phyloP scores from a whole-genome alignment of 345 rosid genomes.

The Eucalyptus cloeziana region DNA sequence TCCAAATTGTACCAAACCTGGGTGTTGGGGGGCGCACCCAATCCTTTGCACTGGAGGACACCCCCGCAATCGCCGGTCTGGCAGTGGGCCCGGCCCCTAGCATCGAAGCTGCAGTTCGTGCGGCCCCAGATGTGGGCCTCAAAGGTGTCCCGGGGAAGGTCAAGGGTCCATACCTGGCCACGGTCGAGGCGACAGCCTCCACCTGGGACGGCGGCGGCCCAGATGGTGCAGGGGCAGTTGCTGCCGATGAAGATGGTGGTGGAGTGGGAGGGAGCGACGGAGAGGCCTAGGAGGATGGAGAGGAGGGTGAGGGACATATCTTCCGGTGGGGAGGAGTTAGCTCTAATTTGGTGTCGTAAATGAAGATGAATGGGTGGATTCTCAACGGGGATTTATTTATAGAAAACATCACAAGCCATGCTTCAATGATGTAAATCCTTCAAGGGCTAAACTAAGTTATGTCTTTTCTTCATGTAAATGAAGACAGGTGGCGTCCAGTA shows the following conservation, averaged over 20 bases:
- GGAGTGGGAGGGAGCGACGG: neutral
- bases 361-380: no score
- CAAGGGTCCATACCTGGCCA: neutral
- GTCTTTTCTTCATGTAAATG: no score
- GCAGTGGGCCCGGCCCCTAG: neutral
- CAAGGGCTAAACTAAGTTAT: no score
- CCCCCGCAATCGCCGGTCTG: rapidly evolving
- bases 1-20: neutral
- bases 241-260: rapidly evolving
- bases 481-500: no score
- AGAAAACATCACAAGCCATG: no score
- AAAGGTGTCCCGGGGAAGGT: rapidly evolving
- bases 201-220: rapidly evolving
- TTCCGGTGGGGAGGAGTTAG: no score
- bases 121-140: rapidly evolving
- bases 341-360: no score
- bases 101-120: neutral
- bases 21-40: neutral
- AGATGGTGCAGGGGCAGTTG: neutral
- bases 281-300: neutral
- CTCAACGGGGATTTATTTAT: no score
- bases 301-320: neutral
- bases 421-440: no score
- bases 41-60: neutral
- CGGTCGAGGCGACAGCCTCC: no score